Evolutionary conservation across 495 filamentous ascomycete genomes (phyloP), one percentile per base, ranked within the genome.

Genomic region (Penicillium lagena): DNA sequence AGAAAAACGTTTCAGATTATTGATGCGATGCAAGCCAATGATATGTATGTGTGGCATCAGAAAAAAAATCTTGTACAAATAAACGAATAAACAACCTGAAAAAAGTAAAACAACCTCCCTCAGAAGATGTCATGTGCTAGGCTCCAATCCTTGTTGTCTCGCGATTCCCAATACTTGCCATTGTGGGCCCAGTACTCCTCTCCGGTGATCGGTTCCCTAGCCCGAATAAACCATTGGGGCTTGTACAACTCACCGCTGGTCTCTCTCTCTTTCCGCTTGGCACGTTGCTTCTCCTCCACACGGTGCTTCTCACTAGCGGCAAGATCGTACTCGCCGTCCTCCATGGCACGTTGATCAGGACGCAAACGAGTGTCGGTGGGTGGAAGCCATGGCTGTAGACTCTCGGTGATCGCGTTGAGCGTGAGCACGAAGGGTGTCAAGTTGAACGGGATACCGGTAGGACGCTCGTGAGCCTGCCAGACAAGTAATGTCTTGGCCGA

Each of bases 321-420:
- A 37, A 94, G 68, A 54, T 95, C 89, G 55, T 98, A 98, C 61
- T 89, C 81, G 8, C 94, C 93, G 42, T 96, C 90, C 62, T 98
- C 93, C 93, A 98, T 98, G 1, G 93, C 93, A n/a, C 94, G 77
- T 68, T 98, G 93, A 60, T 98, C 93, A 0, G 93, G 94, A 12
- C 93, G 76, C 32, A 94, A 70, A 11, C 93, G 76, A 7, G 91
- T 93, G 60, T 98, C 93, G 0, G 93, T 98, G 6, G 94, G 94
- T 31, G 91, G 85, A 8, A 98, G 68, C 63, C 82, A 77, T 6
- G 81, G 75, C 31, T 66, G 71, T 37, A 98, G 76, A 8, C 74
- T 73, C 8, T 91, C 86, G 15, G 90, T 85, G 15, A 96, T 63
- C 40, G 87, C 86, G 63, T 97, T 96, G 41, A 98, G 83, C 0